Conservation (phyloP, 768 basidiomycete genomes). For the Suillus spraguei region DNA sequence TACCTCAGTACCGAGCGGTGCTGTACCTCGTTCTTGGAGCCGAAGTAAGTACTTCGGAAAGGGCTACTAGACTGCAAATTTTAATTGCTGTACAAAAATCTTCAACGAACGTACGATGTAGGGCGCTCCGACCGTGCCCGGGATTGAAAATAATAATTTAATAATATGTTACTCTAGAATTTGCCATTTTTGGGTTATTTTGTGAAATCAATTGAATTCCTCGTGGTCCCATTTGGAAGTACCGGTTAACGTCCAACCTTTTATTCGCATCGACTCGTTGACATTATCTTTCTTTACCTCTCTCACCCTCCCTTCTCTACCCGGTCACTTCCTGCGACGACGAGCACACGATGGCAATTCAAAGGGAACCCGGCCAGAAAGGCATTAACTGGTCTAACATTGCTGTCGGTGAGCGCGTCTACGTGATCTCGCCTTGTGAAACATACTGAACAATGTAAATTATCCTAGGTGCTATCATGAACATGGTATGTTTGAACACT, state of each 20-base stretch:
- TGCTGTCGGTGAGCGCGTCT: slow-evolving; percentile 73
- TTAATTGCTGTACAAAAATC: neutral
- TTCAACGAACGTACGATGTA: neutral
- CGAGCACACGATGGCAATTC: slow-evolving; percentile 65
- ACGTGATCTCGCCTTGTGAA: slow-evolving; percentile 19
- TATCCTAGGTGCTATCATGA: slow-evolving; percentile 88
- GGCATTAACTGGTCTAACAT: slow-evolving; percentile 94
- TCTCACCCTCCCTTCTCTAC: slow-evolving; percentile 14
- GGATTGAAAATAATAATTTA: neutral
- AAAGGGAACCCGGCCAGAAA: slow-evolving; percentile 88
- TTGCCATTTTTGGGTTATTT: neutral
- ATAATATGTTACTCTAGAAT: neutral
- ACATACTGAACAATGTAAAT: slow-evolving; percentile 19
- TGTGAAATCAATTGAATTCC: neutral
- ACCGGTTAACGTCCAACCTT: slow-evolving; percentile 11
- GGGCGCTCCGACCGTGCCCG: neutral
- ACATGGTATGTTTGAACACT: slow-evolving; percentile 76
- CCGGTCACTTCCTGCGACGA: slow-evolving; percentile 18
- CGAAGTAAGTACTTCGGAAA: too few relatives aligned
- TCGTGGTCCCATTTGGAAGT: slow-evolving; percentile 1
- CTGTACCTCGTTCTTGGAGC: too few relatives aligned
- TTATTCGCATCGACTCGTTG: slow-evolving; percentile 11
- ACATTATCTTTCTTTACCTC: slow-evolving; percentile 9
- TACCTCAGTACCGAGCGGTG: too few relatives aligned
- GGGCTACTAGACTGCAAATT: too few relatives aligned